Evolutionary conservation across 2,329 filamentous ascomycete genomes (phyloP).

Genomic region (Alternaria ventricosa): DNA sequence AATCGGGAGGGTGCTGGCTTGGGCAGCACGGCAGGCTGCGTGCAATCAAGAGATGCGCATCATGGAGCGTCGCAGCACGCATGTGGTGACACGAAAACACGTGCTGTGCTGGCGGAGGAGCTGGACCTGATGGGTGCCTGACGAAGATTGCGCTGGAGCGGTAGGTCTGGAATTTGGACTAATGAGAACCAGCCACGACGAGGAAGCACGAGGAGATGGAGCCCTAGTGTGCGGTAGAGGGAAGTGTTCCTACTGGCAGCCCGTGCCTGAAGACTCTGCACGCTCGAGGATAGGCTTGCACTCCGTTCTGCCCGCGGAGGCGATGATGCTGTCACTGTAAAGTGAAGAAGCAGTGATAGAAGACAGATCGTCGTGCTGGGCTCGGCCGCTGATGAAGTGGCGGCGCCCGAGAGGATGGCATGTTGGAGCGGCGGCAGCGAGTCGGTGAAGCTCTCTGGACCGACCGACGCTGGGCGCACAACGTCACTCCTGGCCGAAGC

Average conservation of each 20-base stretch:
- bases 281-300: constrained; percentile 30
- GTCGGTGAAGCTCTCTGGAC: constrained; percentile 29
- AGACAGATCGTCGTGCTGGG: neutral
- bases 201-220: constrained; percentile 19
- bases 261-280: constrained; percentile 15
- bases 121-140: constrained; percentile 25
- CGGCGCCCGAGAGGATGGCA: neutral
- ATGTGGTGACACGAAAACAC: constrained; percentile 25
- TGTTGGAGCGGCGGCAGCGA: constrained; percentile 1
- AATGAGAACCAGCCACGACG: constrained; percentile 43
- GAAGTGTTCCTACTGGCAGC: constrained; percentile 32
- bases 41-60: constrained; percentile 25
- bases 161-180: constrained; percentile 23
- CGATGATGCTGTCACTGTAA: constrained; percentile 7
- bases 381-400: neutral
- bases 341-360: neutral
- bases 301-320: constrained; percentile 14
- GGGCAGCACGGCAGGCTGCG: constrained; percentile 24
- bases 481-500: constrained; percentile 2
- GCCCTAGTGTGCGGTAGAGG: constrained; percentile 23
- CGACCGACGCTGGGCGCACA: neutral
- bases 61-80: constrained; percentile 11
- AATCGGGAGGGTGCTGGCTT: constrained; percentile 12
- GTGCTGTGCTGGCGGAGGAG: constrained; percentile 20
- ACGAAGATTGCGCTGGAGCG: constrained; percentile 15